Evolutionary conservation across 306 rosid genomes (phyloP), one percentile per base, ranked within the genome.

Genomic region (Lupinus albus): DNA sequence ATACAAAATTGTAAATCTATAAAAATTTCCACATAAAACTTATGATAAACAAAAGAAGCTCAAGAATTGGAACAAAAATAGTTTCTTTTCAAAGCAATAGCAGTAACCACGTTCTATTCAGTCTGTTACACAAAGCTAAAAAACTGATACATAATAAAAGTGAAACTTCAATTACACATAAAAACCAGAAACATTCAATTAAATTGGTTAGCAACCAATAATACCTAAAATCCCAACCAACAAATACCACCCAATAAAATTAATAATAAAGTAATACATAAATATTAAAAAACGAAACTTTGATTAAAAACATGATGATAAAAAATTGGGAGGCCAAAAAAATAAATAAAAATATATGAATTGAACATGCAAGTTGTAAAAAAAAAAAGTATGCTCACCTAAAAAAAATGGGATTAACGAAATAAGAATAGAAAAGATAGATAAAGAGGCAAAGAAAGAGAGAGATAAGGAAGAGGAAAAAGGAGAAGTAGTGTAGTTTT

Each of bases 301-400:
- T 7, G 57, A 69, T 18, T 3, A 20, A 21, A 11, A 25, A 25
- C 30, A 25, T 2, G 30, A 25, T 3, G 4, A 25, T 3, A 25
- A 3, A 25, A n/a, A 46, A 25, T 13, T 13, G 17, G 8, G 6
- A 46, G 25, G 1, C 12, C 30, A 25, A 25, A 25, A 25, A 38
- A 62, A 55, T 54, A n/a, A n/a, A 63, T 25, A 46, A 14, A 59
- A 65, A n/a, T n/a, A n/a, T 44, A 15, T 13, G 47, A 55, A 73
- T 58, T 61, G 16, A 47, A 71, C 71, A 46, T 1, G 33, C 57
- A 12, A 67, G 67, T 67, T 68, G 71, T 50, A 64, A 73, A 16
- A 3, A 6, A 7, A 59, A 46, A 51, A 28, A 47, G 50, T 35
- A 74, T 62, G 42, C 71, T 70, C 59, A 81, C 85, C 82, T 54